These are phyloP conservation scores for Ophiostoma sp. DNA, from an alignment of 2,329 filamentous ascomycete species.

Conservation along the genomic window DNA sequence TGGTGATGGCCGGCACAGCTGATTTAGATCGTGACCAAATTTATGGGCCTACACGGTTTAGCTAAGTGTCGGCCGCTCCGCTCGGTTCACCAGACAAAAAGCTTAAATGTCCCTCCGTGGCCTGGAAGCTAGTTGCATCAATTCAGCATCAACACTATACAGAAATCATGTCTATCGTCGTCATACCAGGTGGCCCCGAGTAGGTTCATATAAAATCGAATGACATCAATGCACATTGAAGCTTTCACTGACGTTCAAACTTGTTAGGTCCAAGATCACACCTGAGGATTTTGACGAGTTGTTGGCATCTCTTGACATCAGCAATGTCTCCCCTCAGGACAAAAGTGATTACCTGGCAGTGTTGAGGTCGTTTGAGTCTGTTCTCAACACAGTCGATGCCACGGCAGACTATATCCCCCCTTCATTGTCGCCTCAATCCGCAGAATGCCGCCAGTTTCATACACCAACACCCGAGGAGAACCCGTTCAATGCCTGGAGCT, in stretches of 20 bases:
- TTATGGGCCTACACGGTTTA: too few species aligned
- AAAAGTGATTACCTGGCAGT: not conserved
- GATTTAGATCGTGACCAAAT: too few species aligned
- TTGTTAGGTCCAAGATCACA: not conserved
- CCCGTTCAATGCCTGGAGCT: conserved; percentile 5
- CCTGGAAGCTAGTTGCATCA: too few species aligned
- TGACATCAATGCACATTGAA: not conserved
- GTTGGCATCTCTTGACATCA: not conserved
- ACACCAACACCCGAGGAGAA: not conserved
- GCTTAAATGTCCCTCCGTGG: too few species aligned
- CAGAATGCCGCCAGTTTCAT: not conserved
- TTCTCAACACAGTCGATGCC: not conserved
- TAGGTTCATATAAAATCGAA: not conserved
- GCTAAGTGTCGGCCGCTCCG: too few species aligned
- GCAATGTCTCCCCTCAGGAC: not conserved
- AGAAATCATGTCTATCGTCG: not conserved
- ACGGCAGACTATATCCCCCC: not conserved
- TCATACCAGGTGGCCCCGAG: not conserved
- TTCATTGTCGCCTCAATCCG: not conserved
- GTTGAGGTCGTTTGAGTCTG: not conserved
- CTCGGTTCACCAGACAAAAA: too few species aligned
- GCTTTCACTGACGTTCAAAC: not conserved
- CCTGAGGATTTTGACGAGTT: not conserved
- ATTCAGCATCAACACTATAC: too few species aligned
- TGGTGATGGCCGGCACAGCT: too few species aligned